Base-by-base conservation (phyloP, 768 basidiomycete genomes). In the Botryobasidium botryosum region DNA sequence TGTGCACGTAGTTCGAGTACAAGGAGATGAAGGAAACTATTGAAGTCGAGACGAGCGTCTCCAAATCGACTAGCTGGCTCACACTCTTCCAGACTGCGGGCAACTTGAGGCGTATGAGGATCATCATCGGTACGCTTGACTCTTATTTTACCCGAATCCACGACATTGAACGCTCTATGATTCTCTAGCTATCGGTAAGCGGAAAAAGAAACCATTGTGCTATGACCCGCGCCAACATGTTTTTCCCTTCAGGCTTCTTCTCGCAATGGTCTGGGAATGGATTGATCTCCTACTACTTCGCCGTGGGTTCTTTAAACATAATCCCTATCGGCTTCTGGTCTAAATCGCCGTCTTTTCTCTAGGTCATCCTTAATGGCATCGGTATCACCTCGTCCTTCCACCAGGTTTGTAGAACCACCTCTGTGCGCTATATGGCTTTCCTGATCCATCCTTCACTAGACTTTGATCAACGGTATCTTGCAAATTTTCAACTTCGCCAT, bases 241-340 rank as follows among this genome's bases (percentile, higher is more conserved):
- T 8, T 24, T 23, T n/a, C 20, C 42, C 25, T 12, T 13, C 23
- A 7, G 6, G 12, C 8, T 12, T 31, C 32, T 44, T 85, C 69
- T 83, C 80, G 2, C 79, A 82, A 53, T 84, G 80, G 82, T 83
- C 79, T 7, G 82, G 80, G 12, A 84, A 84, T 54, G 82, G 71
- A 48, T 76, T 86, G 44, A 77, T 82, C 41, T 82, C 79, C 5
- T 84, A 46, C 50, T 50, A 50, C 35, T 72, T 74, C 43, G 35
- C 63, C 43, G 2, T n/a, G n/a, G n/a, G n/a, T n/a, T n/a, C n/a
- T n/a, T n/a, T n/a, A n/a, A n/a, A n/a, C n/a, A n/a, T n/a, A n/a
- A n/a, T n/a, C n/a, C n/a, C n/a, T n/a, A n/a, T n/a, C n/a, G n/a
- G n/a, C n/a, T n/a, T n/a, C n/a, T n/a, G n/a, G n/a, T n/a, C n/a